Conservation (phyloP, 108 stramenopile species). For the Nitzschia putrida region DNA sequence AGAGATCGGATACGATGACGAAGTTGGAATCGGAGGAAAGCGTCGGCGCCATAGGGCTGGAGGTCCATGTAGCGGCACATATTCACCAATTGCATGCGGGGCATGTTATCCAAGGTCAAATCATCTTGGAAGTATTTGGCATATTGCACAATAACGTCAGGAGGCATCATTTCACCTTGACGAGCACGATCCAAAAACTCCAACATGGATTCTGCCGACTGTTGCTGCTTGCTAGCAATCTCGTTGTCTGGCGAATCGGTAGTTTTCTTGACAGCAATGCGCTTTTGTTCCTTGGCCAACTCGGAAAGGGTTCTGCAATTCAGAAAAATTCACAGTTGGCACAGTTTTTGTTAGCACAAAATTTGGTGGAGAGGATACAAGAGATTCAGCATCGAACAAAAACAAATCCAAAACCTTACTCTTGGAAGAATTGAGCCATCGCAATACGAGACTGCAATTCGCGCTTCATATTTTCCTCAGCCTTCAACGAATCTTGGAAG, state of each 20-base stretch:
- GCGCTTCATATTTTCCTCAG: conserved; percentile 96
- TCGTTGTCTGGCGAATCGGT: conserved; percentile 38
- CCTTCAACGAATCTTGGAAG: conserved; percentile 95
- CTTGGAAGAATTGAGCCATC: conserved; percentile 97
- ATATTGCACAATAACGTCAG: conserved; percentile 84
- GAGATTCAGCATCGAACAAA: background rate
- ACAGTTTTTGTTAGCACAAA: too few species aligned
- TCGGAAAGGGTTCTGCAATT: conserved; percentile 72
- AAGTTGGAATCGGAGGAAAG: conserved; percentile 92
- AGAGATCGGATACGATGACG: conserved; percentile 83
- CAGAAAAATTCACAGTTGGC: background rate
- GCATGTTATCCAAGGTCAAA: conserved; percentile 96
- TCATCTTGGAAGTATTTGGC: conserved; percentile 93
- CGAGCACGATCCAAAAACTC: conserved; percentile 92
- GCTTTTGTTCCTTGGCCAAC: conserved; percentile 86
- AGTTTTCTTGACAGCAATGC: conserved; percentile 51
- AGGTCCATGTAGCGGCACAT: conserved; percentile 97
- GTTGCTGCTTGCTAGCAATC: conserved; percentile 64
- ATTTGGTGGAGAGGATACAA: too few species aligned
- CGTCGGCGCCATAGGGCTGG: conserved; percentile 91
- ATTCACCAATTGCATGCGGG: conserved; percentile 92
- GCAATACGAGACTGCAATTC: conserved; percentile 92
- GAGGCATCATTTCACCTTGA: conserved; percentile 82
- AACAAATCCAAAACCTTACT: conserved; percentile 67
- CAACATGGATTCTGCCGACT: conserved; percentile 71